phyloP scores from a whole-genome alignment of 176 grass and related monocot species.

The Paspalum notatum region DNA sequence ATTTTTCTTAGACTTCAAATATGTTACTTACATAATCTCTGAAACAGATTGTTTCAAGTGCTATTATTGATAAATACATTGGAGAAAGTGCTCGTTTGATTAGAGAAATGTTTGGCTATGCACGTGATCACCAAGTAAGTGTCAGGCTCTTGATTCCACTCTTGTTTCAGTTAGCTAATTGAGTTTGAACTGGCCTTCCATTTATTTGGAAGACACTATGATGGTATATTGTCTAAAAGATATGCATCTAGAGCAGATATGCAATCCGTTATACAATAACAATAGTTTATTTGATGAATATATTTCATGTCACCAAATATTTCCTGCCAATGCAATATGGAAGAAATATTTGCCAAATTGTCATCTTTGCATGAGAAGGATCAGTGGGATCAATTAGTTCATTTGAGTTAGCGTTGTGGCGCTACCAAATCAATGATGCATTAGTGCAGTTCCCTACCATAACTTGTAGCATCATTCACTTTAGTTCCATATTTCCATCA shows the following conservation, averaged over 20 bases:
- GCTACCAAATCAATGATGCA: constrained; percentile 2
- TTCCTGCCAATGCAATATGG: not conserved
- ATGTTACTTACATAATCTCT: constrained; percentile 30
- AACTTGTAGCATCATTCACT: not conserved
- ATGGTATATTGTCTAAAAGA: not conserved
- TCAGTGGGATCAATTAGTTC: not conserved
- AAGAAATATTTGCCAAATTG: not conserved
- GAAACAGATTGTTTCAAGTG: constrained; percentile 95
- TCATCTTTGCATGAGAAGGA: constrained; percentile 28
- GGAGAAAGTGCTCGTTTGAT: constrained; percentile 99
- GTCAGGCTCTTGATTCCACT: not conserved
- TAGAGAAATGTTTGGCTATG: constrained; percentile 97
- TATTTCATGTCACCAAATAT: constrained; percentile 15
- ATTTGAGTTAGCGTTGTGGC: not conserved
- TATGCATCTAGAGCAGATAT: not conserved
- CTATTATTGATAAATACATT: constrained; percentile 99
- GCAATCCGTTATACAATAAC: not conserved
- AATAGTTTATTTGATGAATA: constrained; percentile 2
- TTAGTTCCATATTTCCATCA: constrained; percentile 13
- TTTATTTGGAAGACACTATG: not conserved
- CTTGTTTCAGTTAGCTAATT: not conserved
- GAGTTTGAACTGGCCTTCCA: constrained; percentile 9
- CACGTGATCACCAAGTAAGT: constrained; percentile 95
- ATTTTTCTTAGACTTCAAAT: constrained; percentile 11
- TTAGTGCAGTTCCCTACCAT: not conserved